Conservation (phyloP, 2,329 filamentous ascomycete species). For the Fusarium redolens region DNA sequence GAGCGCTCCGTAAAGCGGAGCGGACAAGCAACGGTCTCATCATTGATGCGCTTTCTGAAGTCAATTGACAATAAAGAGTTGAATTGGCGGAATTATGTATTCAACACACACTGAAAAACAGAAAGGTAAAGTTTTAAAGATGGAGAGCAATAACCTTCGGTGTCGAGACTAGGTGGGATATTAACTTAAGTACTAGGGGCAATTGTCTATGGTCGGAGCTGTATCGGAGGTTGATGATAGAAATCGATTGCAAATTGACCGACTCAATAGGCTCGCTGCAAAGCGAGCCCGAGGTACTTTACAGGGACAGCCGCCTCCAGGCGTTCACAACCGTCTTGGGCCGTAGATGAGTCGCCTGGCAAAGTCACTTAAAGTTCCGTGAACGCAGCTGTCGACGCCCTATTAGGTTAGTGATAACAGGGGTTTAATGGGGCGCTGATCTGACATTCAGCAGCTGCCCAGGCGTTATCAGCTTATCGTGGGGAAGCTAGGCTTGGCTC, state of each 20-base stretch:
- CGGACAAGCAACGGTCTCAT: slow-evolving; percentile 50
- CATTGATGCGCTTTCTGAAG: slow-evolving; percentile 16
- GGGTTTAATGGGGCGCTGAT: slow-evolving; percentile 7
- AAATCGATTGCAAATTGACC: slow-evolving; percentile 39
- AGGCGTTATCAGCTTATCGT: slow-evolving; percentile 34
- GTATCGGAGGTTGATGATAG: slow-evolving; percentile 40
- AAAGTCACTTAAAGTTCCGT: slow-evolving; percentile 36
- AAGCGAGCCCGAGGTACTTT: slow-evolving; percentile 39
- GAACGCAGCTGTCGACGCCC: slow-evolving; percentile 16
- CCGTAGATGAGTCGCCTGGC: slow-evolving; percentile 29
- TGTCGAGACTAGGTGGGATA: slow-evolving; percentile 20
- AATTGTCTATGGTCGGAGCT: slow-evolving; percentile 38
- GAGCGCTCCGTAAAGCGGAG: slow-evolving; percentile 51
- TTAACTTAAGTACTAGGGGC: slow-evolving; percentile 32
- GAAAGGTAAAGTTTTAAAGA: slow-evolving; percentile 2
- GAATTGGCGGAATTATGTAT: background rate
- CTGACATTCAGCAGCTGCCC: slow-evolving; percentile 9
- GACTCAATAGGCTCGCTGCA: slow-evolving; percentile 29
- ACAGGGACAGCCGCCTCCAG: slow-evolving; percentile 42
- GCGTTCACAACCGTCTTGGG: slow-evolving; percentile 40
- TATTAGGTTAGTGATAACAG: slow-evolving; percentile 18
- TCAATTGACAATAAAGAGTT: slow-evolving; percentile 11
- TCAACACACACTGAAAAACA: background rate
- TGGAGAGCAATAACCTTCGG: background rate
- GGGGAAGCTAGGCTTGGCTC: background rate